Base-by-base conservation (phyloP, 2,329 filamentous ascomycete genomes). In the Xylariales sp. region DNA sequence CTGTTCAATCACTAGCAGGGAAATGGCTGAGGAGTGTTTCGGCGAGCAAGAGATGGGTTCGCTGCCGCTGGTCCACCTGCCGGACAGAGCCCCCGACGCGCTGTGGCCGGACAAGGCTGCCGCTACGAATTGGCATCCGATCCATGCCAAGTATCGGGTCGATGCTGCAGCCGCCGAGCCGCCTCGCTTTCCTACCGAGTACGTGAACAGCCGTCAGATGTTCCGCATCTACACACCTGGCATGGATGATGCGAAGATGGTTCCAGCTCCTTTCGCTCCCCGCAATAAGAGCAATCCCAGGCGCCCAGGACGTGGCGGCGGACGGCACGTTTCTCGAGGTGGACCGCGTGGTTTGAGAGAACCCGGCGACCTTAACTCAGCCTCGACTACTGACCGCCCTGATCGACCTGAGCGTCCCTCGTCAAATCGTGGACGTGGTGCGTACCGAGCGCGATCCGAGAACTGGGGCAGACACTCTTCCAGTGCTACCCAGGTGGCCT, bases 1-100 rank as follows among this genome's bases (percentile, higher is more conserved):
- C 41, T 65, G 66, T 35, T 69, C 71, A 21, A 58, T 74, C 15
- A 71, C 70, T 12, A 80, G 80, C 4, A 86, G 83, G 55, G 79
- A 80, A 35, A 84, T 88, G 64, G 84, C 85, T 5, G 85, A 88
- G 48, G 82, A 86, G 46, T 87, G 86, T 49, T 90, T 90, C 49
- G 86, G 88, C 56, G 84, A 88, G 55, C 84, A 86, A 54, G 84
- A 89, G 59, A 86, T 86, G 69, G 85, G 85, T 3, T 89, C 85
- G 6, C 64, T 88, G n/a, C 85, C 85, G 1, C 72, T 76, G 16
- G 79, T 89, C 18, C 76, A 75, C 41, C 65, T 89, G n/a, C 85
- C 85, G 6, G 69, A 73, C 34, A 73, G 73, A 43, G 73, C 74
- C 4, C 81, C 83, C 1, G 73, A 78, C 25, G 72, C 74, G 25